Conservation (phyloP, 768 basidiomycete species). For the Collybia sordida region DNA sequence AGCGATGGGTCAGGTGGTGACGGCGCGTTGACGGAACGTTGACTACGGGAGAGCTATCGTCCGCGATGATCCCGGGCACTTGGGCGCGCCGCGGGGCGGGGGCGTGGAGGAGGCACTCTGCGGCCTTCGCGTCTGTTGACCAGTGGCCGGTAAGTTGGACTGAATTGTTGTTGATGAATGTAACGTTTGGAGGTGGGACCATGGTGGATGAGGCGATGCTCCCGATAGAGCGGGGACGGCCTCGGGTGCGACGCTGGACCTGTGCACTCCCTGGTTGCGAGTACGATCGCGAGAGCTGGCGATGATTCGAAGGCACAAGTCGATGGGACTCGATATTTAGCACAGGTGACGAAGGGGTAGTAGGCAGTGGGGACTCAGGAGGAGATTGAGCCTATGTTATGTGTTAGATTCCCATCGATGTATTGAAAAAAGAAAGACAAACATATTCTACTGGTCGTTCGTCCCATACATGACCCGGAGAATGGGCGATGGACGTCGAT, state of each 20-base stretch:
- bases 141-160: neutral
- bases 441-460: no score
- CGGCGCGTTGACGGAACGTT: constrained; percentile 1
- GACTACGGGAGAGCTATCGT: neutral
- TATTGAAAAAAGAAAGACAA: no score
- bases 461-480: no score
- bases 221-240: no score
- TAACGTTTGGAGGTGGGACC: neutral
- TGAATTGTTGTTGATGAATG: neutral
- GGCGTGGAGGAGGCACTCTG: neutral
- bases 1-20: neutral
- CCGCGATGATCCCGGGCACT: neutral
- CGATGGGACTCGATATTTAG: neutral
- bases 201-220: no score
- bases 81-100: neutral
- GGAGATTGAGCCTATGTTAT: neutral
- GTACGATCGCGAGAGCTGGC: neutral
- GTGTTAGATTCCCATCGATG: no score
- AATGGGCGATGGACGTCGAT: no score
- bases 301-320: constrained; percentile 1
- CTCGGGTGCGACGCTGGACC: no score
- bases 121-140: neutral
- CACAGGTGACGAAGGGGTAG: neutral
- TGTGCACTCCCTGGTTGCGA: neutral
- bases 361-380: neutral